Conservation (phyloP, 2,329 filamentous ascomycete genomes). For the Hypoxylon sp. region DNA sequence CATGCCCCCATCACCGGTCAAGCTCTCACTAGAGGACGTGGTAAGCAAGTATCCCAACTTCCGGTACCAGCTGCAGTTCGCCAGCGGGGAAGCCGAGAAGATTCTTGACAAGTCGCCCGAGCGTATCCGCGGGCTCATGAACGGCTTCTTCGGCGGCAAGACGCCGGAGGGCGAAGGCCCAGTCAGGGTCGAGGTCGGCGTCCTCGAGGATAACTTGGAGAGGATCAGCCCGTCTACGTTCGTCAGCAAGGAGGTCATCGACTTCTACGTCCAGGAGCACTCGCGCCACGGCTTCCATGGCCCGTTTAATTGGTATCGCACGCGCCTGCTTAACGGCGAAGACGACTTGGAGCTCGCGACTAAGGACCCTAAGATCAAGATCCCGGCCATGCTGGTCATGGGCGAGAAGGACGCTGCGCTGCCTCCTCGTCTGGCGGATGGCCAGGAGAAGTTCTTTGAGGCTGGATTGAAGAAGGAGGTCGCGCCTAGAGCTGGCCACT, state of each 20-base stretch:
- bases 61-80: slow-evolving; percentile 86
- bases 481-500: slow-evolving; percentile 73
- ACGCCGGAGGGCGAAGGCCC: slow-evolving; percentile 67
- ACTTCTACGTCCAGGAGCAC: slow-evolving; percentile 82
- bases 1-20: slow-evolving; percentile 65
- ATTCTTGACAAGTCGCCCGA: slow-evolving; percentile 66
- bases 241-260: slow-evolving; percentile 76
- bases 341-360: slow-evolving; percentile 76
- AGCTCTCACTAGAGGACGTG: slow-evolving; percentile 69
- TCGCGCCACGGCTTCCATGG: slow-evolving; percentile 79
- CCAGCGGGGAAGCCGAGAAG: slow-evolving; percentile 73
- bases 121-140: slow-evolving; percentile 77
- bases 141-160: slow-evolving; percentile 76
- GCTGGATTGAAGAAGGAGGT: slow-evolving; percentile 76
- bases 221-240: slow-evolving; percentile 69
- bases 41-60: slow-evolving; percentile 76
- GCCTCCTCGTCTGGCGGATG: slow-evolving; percentile 75
- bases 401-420: slow-evolving; percentile 80
- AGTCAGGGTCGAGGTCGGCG: slow-evolving; percentile 72
- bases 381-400: slow-evolving; percentile 80
- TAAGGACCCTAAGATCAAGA: slow-evolving; percentile 70
- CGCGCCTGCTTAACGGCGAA: slow-evolving; percentile 76
- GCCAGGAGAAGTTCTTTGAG: slow-evolving; percentile 78
- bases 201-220: slow-evolving; percentile 73
- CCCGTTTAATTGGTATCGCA: slow-evolving; percentile 91